Evolutionary conservation across 176 grass and related monocot genomes (phyloP).

Genomic region (Carex scoparia): DNA sequence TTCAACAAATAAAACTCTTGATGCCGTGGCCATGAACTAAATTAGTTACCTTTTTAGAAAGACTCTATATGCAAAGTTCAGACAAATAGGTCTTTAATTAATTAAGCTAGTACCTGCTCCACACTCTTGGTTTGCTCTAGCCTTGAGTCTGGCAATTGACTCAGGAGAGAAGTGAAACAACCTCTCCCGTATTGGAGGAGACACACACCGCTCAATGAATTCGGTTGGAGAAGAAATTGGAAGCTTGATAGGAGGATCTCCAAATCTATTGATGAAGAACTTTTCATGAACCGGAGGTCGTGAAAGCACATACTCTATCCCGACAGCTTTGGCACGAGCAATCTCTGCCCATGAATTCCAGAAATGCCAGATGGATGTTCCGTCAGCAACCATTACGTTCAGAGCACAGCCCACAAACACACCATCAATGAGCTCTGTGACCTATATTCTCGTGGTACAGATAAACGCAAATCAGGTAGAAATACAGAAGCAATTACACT

Average conservation of each 20-base stretch:
- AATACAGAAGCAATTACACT: background rate
- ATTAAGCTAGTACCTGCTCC: too few relatives aligned
- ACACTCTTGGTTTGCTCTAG: too few relatives aligned
- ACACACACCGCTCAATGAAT: conserved; percentile 17
- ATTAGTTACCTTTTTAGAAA: background rate
- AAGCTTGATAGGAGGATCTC: conserved; percentile 25
- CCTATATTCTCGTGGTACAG: background rate
- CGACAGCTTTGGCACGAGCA: conserved; percentile 10
- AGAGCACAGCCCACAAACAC: conserved; percentile 50
- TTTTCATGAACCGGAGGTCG: conserved; percentile 31
- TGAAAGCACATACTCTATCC: background rate
- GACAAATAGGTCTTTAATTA: background rate
- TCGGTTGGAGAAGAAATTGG: conserved; percentile 20
- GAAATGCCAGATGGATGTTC: conserved; percentile 56
- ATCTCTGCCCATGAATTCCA: conserved; percentile 51
- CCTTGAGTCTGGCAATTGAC: too few relatives aligned
- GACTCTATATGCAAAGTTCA: background rate
- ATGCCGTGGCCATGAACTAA: too few relatives aligned
- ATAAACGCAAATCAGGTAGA: background rate
- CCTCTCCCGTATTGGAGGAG: too few relatives aligned
- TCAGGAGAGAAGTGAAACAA: too few relatives aligned
- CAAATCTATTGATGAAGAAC: conserved; percentile 38
- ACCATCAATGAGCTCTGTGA: conserved; percentile 54
- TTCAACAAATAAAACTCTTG: too few relatives aligned
- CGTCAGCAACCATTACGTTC: conserved; percentile 60